Base-by-base conservation (phyloP, 345 rosid genomes). In the Rhizophora mangle region DNA sequence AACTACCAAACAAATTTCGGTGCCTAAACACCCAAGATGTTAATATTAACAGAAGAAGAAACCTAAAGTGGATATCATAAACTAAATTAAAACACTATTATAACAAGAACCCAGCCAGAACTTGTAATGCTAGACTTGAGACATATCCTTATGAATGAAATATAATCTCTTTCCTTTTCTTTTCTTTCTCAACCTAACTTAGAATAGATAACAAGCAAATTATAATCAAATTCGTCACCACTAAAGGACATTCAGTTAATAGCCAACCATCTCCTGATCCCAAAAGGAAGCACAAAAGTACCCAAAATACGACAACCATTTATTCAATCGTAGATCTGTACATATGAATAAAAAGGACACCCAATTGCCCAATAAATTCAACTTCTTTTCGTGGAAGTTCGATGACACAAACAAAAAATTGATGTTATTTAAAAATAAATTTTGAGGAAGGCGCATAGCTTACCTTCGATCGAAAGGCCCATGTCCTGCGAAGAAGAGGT, bases 401-500 rank as follows among this genome's bases (percentile, higher is more conserved):
- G 15, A 56, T 24, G 24, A 56, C 18, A 3, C 49, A 10, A 56
- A 18, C 16, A 22, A 56, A 24, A 56, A 56, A 27, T 56, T 15
- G 24, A n/a, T 10, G 60, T 24, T 21, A 56, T 56, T 11, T 56
- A 22, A 56, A 21, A 56, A 31, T 8, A 20, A 52, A 26, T 4
- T 5, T 39, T 20, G 16, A 21, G 4, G 21, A 43, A 29, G 49
- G 22, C 31, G 22, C 69, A 11, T 37, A 39, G 46, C 64, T 71
- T 67, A 27, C 80, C 72, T 62, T 49, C 21, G 10, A 71, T 55
- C 9, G 65, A 58, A 13, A 36, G 13, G 53, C 46, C 67, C 67
- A 60, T 26, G 26, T 57, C 62, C 62, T 39, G 65, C 34, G 75
- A 67, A 26, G 79, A 76, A 46, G 79, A 76, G 43, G 69, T 63